Evolutionary conservation across 306 rosid genomes (phyloP).

Genomic region (Pyrus bretschneideri): DNA sequence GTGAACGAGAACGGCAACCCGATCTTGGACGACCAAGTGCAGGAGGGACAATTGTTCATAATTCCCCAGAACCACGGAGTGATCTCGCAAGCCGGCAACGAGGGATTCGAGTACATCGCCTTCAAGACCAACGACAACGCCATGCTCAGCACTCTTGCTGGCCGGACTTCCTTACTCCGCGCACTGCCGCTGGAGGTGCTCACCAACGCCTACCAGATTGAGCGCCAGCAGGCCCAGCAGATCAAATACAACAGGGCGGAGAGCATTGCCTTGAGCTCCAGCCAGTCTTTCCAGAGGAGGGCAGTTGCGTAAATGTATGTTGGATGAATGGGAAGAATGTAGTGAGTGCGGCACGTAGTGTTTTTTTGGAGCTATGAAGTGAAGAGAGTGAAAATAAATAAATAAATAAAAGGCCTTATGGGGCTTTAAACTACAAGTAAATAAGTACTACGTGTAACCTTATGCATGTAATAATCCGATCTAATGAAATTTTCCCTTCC

Average conservation of each 20-base stretch:
- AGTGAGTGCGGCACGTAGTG: neutral
- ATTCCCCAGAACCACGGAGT: constrained; percentile 55
- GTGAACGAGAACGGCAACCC: constrained; percentile 40
- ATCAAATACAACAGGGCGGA: constrained; percentile 38
- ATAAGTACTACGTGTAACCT: neutral
- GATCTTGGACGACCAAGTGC: constrained; percentile 31
- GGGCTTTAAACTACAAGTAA: neutral
- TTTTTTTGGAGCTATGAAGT: neutral
- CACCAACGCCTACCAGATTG: constrained; percentile 22
- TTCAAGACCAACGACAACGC: constrained; percentile 53
- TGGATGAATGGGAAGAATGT: neutral
- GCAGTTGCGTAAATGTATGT: neutral
- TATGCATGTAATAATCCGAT: neutral
- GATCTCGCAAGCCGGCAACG: constrained; percentile 24
- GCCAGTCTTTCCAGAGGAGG: neutral
- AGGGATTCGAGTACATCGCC: constrained; percentile 37
- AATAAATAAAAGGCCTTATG: neutral
- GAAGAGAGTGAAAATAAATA: too few species aligned
- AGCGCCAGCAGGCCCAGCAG: constrained; percentile 23
- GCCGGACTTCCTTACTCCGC: constrained; percentile 18
- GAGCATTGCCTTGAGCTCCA: constrained; percentile 24
- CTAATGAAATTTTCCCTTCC: neutral
- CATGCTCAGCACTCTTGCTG: constrained; percentile 29
- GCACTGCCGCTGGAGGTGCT: constrained; percentile 45
- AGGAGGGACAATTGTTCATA: constrained; percentile 27